A percentile compares a stretch with the other conserved stretches of the same genome.
Conservation (phyloP, 2,329 filamentous ascomycete species). For the Cordyceps militaris region DNA sequence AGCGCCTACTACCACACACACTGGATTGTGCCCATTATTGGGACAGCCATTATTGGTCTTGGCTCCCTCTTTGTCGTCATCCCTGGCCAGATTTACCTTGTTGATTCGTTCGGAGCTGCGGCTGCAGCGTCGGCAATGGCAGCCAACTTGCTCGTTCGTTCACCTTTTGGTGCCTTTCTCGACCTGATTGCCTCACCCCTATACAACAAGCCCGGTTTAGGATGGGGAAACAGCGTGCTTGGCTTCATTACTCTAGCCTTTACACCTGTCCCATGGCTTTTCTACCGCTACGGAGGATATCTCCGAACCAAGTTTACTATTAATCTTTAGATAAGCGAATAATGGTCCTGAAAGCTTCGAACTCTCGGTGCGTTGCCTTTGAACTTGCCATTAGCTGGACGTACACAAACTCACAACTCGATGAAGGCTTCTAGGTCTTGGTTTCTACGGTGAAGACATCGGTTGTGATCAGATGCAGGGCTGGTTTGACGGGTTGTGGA, state of each 20-base stretch:
- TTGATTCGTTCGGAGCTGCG: neutral
- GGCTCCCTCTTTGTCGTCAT: neutral
- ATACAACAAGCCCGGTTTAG: neutral
- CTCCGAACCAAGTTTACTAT: too few species aligned
- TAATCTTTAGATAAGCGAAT: too few species aligned
- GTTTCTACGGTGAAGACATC: too few species aligned
- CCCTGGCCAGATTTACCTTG: neutral
- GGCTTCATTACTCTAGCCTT: neutral
- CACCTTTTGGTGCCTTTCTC: neutral
- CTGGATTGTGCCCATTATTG: neutral
- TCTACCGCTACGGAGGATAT: too few species aligned
- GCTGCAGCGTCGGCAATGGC: neutral
- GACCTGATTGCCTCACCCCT: neutral
- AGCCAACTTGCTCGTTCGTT: neutral
- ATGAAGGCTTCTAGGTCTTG: too few species aligned
- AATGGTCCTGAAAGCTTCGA: too few species aligned
- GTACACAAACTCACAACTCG: too few species aligned
- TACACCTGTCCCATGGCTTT: neutral
- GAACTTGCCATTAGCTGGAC: too few species aligned
- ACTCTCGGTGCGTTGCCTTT: too few species aligned
- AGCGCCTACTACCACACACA: neutral
- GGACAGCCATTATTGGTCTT: neutral
- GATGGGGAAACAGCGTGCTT: neutral
- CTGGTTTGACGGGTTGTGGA: too few species aligned
- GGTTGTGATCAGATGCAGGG: too few species aligned